These are phyloP conservation scores for Ophiosphaerella narmari DNA, from an alignment of 2,329 filamentous ascomycete genomes.

Conservation along the genomic window DNA sequence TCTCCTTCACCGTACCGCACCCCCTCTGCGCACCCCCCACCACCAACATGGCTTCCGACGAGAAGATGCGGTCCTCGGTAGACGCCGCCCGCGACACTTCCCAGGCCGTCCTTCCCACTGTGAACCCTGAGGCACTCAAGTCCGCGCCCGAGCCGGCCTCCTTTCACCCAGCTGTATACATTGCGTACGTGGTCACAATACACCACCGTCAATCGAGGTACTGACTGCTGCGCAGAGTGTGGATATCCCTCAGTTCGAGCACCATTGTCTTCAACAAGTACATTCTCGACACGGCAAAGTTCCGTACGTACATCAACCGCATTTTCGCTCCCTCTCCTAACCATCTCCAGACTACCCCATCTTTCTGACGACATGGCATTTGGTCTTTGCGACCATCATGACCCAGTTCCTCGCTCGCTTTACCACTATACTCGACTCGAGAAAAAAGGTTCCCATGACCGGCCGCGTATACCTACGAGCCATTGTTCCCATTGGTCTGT, in stretches of 20 bases:
- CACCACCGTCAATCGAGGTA: conserved; percentile 2
- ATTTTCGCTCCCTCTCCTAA: conserved; percentile 28
- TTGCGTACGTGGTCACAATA: conserved; percentile 63
- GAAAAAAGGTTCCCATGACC: conserved; percentile 97
- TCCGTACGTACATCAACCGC: conserved; percentile 64
- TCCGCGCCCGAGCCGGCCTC: conserved; percentile 59
- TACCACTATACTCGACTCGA: conserved; percentile 86
- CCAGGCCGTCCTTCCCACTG: conserved; percentile 72
- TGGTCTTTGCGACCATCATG: conserved; percentile 89
- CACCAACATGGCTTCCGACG: conserved; percentile 61
- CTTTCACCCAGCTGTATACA: conserved; percentile 85
- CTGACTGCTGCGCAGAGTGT: conserved; percentile 63
- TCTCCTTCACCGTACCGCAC: neutral
- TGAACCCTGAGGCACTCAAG: conserved; percentile 78
- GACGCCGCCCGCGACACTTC: conserved; percentile 69
- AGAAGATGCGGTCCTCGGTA: conserved; percentile 83
- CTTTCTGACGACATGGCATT: conserved; percentile 87
- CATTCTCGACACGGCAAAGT: conserved; percentile 83
- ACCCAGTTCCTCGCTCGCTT: conserved; percentile 92
- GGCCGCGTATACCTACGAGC: conserved; percentile 89
- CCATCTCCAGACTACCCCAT: conserved; percentile 53
- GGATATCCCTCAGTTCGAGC: conserved; percentile 90
- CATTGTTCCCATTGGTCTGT: conserved; percentile 91
- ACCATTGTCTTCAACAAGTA: conserved; percentile 99
- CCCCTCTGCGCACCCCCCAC: conserved; percentile 18